A percentile compares a stretch with the other conserved stretches of the same genome.
These are phyloP conservation scores for Priceomyces medius DNA, from an alignment of 805 yeast species.

Conservation along the genomic window DNA sequence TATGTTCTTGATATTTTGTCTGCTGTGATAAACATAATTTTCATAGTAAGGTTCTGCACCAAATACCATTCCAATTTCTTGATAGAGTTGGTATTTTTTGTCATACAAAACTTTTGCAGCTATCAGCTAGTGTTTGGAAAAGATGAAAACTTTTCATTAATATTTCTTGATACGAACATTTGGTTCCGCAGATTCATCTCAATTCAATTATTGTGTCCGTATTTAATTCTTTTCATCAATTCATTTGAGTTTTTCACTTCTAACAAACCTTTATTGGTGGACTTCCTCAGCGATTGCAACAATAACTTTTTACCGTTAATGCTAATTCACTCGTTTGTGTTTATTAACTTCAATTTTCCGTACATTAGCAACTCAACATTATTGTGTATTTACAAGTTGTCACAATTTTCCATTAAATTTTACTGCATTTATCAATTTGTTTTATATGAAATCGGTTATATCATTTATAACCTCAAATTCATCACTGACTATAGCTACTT, in stretches of 20 bases:
- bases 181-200: conserved; percentile 6
- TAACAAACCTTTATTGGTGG: neutral
- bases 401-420: conserved; percentile 29
- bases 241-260: neutral
- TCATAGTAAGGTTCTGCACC: conserved; percentile 25
- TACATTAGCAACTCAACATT: conserved; percentile 8
- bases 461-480: conserved; percentile 11
- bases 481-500: conserved; percentile 12
- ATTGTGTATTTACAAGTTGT: conserved; percentile 17
- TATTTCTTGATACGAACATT: neutral
- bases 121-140: neutral
- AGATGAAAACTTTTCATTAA: conserved; percentile 1
- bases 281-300: conserved; percentile 25
- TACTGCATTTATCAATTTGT: conserved; percentile 33
- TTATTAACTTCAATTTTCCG: conserved; percentile 22
- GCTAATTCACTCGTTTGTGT: conserved; percentile 34
- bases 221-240: conserved; percentile 5
- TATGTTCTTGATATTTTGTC: conserved; percentile 22
- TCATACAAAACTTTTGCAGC: conserved; percentile 4
- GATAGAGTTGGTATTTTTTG: conserved; percentile 20
- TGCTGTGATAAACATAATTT: conserved; percentile 26
- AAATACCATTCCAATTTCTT: conserved; percentile 9
- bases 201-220: conserved; percentile 9
- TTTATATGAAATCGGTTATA: conserved; percentile 25
- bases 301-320: conserved; percentile 35